Evolutionary conservation across 208 protist species (phyloP).

Genomic region (Trypanosomatidae sp.): DNA sequence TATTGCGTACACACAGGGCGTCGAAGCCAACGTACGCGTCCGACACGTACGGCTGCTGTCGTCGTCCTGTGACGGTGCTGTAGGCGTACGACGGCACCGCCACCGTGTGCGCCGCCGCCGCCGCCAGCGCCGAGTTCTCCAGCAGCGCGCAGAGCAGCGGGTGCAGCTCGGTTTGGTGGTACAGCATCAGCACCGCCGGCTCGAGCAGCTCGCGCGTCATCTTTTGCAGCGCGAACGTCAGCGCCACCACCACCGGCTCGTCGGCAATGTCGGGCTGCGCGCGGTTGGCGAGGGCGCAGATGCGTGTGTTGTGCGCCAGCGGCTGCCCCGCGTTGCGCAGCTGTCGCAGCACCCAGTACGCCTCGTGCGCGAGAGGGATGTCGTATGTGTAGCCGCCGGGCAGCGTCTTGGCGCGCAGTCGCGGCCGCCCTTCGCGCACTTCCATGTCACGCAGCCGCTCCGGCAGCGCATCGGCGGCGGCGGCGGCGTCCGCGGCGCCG

Average conservation of each 20-base stretch:
- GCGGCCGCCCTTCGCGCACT: slow-evolving; percentile 14
- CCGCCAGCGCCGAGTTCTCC: slow-evolving; percentile 32
- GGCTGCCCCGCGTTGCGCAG: slow-evolving; percentile 58
- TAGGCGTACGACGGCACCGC: slow-evolving; percentile 57
- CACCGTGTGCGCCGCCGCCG: slow-evolving; percentile 35
- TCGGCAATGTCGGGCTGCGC: slow-evolving; percentile 29
- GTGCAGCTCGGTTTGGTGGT: slow-evolving; percentile 60
- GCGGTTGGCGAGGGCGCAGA: slow-evolving; percentile 42
- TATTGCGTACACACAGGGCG: slow-evolving; percentile 14
- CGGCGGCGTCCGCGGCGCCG: slow-evolving; percentile 15
- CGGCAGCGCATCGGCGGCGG: slow-evolving; percentile 32
- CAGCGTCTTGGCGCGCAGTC: slow-evolving; percentile 22
- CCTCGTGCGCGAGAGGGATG: slow-evolving; percentile 42
- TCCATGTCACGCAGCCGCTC: slow-evolving; percentile 44
- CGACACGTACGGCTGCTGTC: slow-evolving; percentile 36
- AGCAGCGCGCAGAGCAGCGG: slow-evolving; percentile 55
- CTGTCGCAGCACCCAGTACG: slow-evolving; percentile 75
- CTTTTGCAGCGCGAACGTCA: slow-evolving; percentile 52
- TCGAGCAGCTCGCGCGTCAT: slow-evolving; percentile 63
- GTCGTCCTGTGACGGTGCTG: slow-evolving; percentile 42
- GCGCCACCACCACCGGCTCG: slow-evolving; percentile 47
- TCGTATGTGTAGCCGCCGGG: slow-evolving; percentile 36
- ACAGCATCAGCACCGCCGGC: slow-evolving; percentile 71
- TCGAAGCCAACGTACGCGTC: slow-evolving; percentile 59
- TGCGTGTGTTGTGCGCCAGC: slow-evolving; percentile 60